Evolutionary conservation across 2,329 filamentous ascomycete species (phyloP), one percentile per base, ranked within the genome.

Genomic region (Colletotrichum australisinense): DNA sequence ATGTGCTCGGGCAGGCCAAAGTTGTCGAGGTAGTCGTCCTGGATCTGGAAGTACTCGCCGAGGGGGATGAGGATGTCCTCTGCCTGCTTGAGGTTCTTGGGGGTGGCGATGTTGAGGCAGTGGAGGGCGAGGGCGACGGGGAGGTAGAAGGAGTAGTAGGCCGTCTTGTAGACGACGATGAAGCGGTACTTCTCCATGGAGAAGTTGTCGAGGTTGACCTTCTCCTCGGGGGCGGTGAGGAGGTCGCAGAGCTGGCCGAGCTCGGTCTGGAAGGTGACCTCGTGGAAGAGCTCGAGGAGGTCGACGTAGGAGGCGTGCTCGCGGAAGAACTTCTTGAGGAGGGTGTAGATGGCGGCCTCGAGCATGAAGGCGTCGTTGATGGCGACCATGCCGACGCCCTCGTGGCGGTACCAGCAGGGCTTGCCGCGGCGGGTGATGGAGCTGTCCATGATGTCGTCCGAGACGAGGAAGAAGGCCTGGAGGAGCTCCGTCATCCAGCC

Each of bases 161-260:
- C 95, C 28, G 97, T 99, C 92, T 99, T 99, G 92, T 97, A 98
- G 85, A 97, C 94, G 86, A 99, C 97, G 81, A 99, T 99, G 89
- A 98, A 99, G 79, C 89, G 92, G 88, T 98, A 98, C 89, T 98
- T 99, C 75, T 95, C 90, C 84, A 98, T 89, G 83, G 92, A 95
- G 89, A 99, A 99, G 88, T 98, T 98, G 89, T 94, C 88, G 76
- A 99, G 92, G 85, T 98, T 92, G 80, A 98, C 94, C 75, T 92
- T 88, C 83, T 98, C 95, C 86, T 99, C 97, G 55, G 97, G 97
- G 49, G 97, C 97, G 59, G 97, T 99, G 82, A 98, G 91, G 76
- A 99, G 88, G 83, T 99, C 97, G 84, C 95, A 97, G 69, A 95
- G 88, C 89, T 99, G 97, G 77, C 97, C 97, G 73, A 98, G 88